These are phyloP conservation scores for Malus sylvestris DNA, from an alignment of 306 rosid genomes.

Conservation along the genomic window DNA sequence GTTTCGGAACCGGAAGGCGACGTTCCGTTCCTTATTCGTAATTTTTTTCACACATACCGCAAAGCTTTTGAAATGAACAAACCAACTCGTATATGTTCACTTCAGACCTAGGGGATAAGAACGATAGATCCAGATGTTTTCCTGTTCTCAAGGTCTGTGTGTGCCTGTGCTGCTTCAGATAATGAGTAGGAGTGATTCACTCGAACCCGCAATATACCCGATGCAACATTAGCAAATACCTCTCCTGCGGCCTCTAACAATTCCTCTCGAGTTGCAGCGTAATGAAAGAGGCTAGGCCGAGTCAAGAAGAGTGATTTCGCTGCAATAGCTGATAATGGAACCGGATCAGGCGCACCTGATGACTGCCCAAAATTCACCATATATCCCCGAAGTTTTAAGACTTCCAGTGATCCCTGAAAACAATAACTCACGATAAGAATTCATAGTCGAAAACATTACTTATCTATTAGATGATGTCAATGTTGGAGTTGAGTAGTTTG, in stretches of 20 bases:
- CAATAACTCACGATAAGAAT: neutral
- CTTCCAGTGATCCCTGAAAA: slow-evolving; percentile 68
- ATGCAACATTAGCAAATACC: slow-evolving; percentile 48
- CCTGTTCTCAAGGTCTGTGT: slow-evolving; percentile 65
- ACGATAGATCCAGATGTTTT: slow-evolving; percentile 83
- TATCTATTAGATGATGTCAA: neutral
- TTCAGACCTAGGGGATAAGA: slow-evolving; percentile 44
- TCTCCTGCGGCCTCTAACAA: slow-evolving; percentile 59
- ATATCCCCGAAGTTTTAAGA: slow-evolving; percentile 63
- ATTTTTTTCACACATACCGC: no score
- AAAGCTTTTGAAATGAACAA: no score
- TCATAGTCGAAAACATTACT: neutral
- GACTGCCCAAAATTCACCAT: slow-evolving; percentile 90
- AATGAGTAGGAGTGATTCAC: slow-evolving; percentile 67
- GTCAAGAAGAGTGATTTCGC: slow-evolving; percentile 73
- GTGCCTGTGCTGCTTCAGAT: slow-evolving; percentile 76
- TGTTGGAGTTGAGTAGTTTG: neutral
- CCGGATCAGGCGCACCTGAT: slow-evolving; percentile 78
- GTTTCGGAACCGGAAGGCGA: no score
- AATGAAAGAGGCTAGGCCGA: slow-evolving; percentile 65
- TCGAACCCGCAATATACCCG: slow-evolving; percentile 54
- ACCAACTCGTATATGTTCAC: slow-evolving; percentile 46
- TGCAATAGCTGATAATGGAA: slow-evolving; percentile 66
- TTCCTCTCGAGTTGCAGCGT: slow-evolving; percentile 50
- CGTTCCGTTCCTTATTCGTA: no score